Conservation (phyloP, 805 yeast genomes). For the Maudiozyma bulderi region DNA sequence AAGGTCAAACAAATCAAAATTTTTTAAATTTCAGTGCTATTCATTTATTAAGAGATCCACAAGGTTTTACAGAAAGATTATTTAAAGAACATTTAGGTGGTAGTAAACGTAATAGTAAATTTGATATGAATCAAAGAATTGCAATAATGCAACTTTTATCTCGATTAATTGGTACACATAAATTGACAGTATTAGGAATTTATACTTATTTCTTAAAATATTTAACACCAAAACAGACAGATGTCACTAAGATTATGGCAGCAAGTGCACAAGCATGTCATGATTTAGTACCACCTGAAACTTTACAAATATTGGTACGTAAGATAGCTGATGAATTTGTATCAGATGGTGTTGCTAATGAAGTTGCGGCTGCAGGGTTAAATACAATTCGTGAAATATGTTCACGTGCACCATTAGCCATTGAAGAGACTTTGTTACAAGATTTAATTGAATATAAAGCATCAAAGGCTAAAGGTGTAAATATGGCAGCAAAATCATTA, state of each 20-base stretch:
- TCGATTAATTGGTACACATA: conserved; percentile 88
- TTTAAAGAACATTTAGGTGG: conserved; percentile 64
- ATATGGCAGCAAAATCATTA: conserved; percentile 87
- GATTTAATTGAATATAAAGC: conserved; percentile 87
- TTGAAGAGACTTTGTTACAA: conserved; percentile 77
- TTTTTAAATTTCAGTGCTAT: conserved; percentile 90
- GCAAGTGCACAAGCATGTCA: conserved; percentile 95
- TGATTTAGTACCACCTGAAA: conserved; percentile 95
- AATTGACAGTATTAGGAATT: conserved; percentile 78
- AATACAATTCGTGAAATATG: conserved; percentile 91
- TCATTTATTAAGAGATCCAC: conserved; percentile 92
- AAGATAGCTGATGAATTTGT: conserved; percentile 96
- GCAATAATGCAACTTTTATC: conserved; percentile 80
- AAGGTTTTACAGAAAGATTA: conserved; percentile 86
- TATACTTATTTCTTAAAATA: conserved; percentile 84
- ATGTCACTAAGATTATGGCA: conserved; percentile 94
- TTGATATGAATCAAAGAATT: conserved; percentile 81
- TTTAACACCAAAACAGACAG: conserved; percentile 85
- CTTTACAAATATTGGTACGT: conserved; percentile 65
- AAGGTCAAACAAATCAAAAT: conserved; percentile 35
- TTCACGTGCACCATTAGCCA: conserved; percentile 89
- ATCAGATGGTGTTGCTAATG: conserved; percentile 95
- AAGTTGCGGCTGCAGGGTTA: conserved; percentile 96
- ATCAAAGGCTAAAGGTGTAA: conserved; percentile 87
- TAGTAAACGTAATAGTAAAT: conserved; percentile 53